Conservation (phyloP, 2,329 filamentous ascomycete genomes). For the Cladosporium velox region DNA sequence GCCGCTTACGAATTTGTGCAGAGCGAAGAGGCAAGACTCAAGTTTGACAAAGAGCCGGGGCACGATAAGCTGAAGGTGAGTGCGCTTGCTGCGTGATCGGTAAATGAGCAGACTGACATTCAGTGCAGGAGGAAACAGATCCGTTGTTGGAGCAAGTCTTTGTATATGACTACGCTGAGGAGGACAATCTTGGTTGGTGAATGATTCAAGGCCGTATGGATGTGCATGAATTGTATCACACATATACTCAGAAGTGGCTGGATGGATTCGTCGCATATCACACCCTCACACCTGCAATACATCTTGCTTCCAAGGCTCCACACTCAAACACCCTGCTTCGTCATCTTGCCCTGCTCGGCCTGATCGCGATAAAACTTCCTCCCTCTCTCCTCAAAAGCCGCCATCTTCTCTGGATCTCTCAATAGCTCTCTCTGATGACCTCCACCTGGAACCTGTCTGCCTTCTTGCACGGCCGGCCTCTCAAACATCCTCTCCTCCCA, state of each 20-base stretch:
- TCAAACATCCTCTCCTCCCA: slow-evolving; percentile 72
- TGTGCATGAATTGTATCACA: background rate
- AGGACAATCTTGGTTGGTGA: slow-evolving; percentile 19
- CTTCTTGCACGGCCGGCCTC: slow-evolving; percentile 72
- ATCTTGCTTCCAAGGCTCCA: background rate
- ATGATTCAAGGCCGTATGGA: too few species aligned
- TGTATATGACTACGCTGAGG: slow-evolving; percentile 55
- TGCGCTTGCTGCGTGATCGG: background rate
- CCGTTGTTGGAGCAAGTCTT: slow-evolving; percentile 23
- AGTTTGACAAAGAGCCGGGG: slow-evolving; percentile 18
- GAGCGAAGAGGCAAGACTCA: slow-evolving; percentile 18
- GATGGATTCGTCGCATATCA: background rate
- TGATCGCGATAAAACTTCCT: slow-evolving; percentile 72
- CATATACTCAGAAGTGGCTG: background rate
- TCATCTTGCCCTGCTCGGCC: slow-evolving; percentile 56
- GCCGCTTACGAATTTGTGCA: background rate
- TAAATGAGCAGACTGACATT: background rate
- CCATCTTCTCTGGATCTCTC: slow-evolving; percentile 57
- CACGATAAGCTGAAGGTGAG: slow-evolving; percentile 19
- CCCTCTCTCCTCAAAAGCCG: slow-evolving; percentile 53
- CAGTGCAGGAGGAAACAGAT: slow-evolving; percentile 17
- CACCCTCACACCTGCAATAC: background rate
- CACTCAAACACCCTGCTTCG: slow-evolving; percentile 19
- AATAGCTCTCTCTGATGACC: slow-evolving; percentile 63
- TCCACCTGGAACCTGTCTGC: slow-evolving; percentile 67